These are phyloP conservation scores for Camellia granthamiana DNA, from an alignment of 148 eudicot species.

Conservation along the genomic window DNA sequence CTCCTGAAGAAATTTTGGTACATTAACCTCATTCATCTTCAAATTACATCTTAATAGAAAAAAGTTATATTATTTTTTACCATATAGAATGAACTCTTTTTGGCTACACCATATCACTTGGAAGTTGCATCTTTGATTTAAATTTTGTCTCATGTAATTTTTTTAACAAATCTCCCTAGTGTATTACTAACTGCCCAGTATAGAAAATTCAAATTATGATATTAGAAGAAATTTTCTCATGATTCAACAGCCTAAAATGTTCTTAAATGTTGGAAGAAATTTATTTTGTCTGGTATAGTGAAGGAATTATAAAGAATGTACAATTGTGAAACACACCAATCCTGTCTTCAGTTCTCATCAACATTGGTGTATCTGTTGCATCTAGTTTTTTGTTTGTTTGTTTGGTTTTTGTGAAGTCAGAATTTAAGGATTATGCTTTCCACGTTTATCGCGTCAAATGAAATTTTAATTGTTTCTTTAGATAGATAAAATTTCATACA, in stretches of 20 bases:
- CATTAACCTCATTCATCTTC: background rate
- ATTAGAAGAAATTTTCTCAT: background rate
- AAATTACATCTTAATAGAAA: background rate
- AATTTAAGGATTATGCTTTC: background rate
- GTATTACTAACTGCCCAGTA: background rate
- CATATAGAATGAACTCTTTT: conserved; percentile 1
- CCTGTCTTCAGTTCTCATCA: background rate
- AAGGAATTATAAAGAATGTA: background rate
- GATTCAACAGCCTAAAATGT: background rate
- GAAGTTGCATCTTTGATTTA: background rate
- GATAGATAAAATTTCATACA: background rate
- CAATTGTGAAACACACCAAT: background rate
- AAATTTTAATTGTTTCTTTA: background rate
- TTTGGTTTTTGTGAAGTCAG: background rate
- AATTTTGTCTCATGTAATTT: background rate
- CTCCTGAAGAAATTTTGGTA: conserved; percentile 11
- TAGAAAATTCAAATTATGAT: background rate
- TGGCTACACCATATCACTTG: background rate
- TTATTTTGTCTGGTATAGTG: background rate
- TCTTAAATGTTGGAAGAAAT: background rate
- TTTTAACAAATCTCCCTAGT: background rate
- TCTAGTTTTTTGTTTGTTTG: background rate
- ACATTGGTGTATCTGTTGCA: background rate
- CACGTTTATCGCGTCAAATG: background rate
- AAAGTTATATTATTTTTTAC: background rate